Percentiles rank a stretch among this genome's conserved stretches.
These are phyloP conservation scores for Calonectria montana DNA, from an alignment of 2,329 filamentous ascomycete genomes.

Conservation along the genomic window DNA sequence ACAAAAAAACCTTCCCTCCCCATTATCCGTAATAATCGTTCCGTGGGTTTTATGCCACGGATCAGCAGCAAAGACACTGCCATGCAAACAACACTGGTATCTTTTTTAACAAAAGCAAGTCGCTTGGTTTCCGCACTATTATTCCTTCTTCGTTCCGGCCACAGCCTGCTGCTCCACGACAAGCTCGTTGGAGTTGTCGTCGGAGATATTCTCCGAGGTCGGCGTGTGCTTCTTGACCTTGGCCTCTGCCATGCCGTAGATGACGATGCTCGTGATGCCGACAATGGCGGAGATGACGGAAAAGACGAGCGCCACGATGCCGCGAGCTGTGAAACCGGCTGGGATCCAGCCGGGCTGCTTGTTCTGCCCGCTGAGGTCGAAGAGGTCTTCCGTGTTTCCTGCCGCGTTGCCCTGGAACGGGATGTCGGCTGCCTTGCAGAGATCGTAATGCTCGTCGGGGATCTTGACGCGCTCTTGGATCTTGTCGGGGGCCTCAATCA, in stretches of 20 bases:
- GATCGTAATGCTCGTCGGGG: constrained; percentile 67
- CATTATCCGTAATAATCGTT: constrained; percentile 9
- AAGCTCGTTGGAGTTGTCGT: constrained; percentile 20
- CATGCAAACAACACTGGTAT: not conserved
- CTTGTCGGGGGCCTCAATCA: constrained; percentile 72
- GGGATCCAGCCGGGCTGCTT: constrained; percentile 66
- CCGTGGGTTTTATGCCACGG: not conserved
- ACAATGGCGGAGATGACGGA: constrained; percentile 75
- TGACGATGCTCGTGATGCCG: constrained; percentile 53
- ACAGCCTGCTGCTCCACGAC: constrained; percentile 8
- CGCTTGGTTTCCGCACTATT: not conserved
- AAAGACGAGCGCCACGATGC: constrained; percentile 82
- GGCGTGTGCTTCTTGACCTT: constrained; percentile 16
- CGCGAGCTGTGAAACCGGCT: constrained; percentile 72
- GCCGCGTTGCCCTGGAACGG: constrained; percentile 78
- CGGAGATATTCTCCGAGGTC: constrained; percentile 25
- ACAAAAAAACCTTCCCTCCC: not conserved
- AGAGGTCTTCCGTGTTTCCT: constrained; percentile 71
- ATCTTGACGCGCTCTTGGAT: constrained; percentile 72
- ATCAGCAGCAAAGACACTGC: not conserved
- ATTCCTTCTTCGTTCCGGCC: not conserved
- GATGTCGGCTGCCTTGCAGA: constrained; percentile 64
- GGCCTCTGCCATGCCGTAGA: constrained; percentile 24
- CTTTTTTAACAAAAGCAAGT: not conserved
- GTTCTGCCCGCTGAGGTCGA: constrained; percentile 74